phyloP scores from a whole-genome alignment of 352 stramenopile species.

The Pythium utonaiense region DNA sequence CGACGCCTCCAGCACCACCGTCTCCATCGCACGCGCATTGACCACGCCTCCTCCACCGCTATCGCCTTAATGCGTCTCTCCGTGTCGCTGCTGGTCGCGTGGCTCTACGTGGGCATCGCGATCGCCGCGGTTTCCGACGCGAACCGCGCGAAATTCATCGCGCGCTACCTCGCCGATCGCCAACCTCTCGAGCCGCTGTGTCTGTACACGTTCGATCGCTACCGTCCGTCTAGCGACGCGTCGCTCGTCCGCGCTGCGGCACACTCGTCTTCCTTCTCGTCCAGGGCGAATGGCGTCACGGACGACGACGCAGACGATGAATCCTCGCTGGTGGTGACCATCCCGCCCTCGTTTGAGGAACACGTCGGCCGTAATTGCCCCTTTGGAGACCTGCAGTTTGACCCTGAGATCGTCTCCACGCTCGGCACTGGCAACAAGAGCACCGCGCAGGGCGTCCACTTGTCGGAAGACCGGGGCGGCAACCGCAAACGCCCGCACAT shows the following conservation, averaged over 20 bases:
- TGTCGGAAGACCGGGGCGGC: slow-evolving; percentile 27
- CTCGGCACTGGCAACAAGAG: slow-evolving; percentile 26
- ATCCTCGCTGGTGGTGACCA: slow-evolving; percentile 5
- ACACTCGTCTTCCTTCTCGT: background rate
- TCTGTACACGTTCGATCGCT: slow-evolving; percentile 41
- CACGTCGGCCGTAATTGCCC: slow-evolving; percentile 33
- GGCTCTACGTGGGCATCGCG: background rate
- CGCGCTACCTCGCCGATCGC: slow-evolving; percentile 19
- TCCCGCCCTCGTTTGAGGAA: slow-evolving; percentile 24
- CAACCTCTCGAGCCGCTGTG: slow-evolving; percentile 21
- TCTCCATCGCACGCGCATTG: background rate
- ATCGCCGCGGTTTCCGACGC: background rate
- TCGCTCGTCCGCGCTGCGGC: background rate
- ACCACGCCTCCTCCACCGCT: background rate
- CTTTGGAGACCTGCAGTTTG: slow-evolving; percentile 59
- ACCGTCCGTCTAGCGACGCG: slow-evolving; percentile 1
- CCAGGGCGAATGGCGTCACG: background rate
- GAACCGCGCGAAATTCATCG: slow-evolving; percentile 12
- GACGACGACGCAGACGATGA: background rate
- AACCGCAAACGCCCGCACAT: slow-evolving; percentile 44
- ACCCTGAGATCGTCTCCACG: slow-evolving; percentile 40
- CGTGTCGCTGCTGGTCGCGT: background rate
- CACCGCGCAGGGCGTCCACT: slow-evolving; percentile 35
- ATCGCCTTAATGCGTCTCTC: background rate
- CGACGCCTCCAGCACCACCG: background rate